Evolutionary conservation across 371 early-diverging fungal genomes (phyloP).

Genomic region (Mucor sp.): DNA sequence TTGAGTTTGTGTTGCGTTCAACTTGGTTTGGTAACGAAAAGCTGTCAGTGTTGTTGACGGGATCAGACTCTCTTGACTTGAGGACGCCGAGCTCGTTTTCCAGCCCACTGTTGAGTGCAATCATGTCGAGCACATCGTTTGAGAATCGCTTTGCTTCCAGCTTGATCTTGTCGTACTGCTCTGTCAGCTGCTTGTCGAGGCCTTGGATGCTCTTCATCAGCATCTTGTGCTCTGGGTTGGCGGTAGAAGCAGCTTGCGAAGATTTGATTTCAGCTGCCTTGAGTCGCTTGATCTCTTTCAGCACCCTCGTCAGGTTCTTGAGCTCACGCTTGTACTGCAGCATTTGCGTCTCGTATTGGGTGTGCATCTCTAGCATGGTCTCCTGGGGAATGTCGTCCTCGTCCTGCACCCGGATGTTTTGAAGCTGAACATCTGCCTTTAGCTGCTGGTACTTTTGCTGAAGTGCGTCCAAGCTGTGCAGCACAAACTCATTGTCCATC

Average conservation of each 20-base stretch:
- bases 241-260: neutral
- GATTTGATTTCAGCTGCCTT: slow-evolving; percentile 14
- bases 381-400: neutral
- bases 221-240: slow-evolving; percentile 16
- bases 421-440: slow-evolving; percentile 2
- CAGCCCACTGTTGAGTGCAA: slow-evolving; percentile 3
- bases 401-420: neutral
- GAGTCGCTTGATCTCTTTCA: slow-evolving; percentile 22
- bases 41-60: neutral
- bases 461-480: slow-evolving; percentile 8
- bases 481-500: slow-evolving; percentile 3
- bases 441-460: slow-evolving; percentile 19
- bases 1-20: neutral
- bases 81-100: slow-evolving; percentile 7
- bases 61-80: slow-evolving; percentile 6
- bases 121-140: slow-evolving; percentile 18
- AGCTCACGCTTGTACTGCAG: slow-evolving; percentile 16
- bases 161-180: slow-evolving; percentile 25
- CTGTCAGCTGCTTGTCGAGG: slow-evolving; percentile 26
- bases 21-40: neutral
- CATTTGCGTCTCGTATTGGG: slow-evolving; percentile 12
- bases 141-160: slow-evolving; percentile 23
- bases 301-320: slow-evolving; percentile 9
- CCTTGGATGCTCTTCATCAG: slow-evolving; percentile 18
- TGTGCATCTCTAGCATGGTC: slow-evolving; percentile 6